phyloP scores from a whole-genome alignment of 106 monocot genomes.

The Hemerocallis citrina region DNA sequence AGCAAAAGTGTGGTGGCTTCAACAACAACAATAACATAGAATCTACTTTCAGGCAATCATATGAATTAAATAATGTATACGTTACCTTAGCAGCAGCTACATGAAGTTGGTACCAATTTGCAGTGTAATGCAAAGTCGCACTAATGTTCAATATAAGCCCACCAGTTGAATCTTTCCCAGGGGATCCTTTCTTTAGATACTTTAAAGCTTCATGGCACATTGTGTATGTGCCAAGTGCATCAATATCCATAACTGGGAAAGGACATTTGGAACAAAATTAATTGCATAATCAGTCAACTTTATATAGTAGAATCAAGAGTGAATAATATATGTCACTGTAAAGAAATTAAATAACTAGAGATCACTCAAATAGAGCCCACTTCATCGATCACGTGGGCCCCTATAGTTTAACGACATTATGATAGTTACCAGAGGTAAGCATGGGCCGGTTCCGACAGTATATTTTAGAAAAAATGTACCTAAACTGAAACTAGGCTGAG shows the following conservation, averaged over 20 bases:
- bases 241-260: conserved; percentile 78
- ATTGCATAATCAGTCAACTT: neutral
- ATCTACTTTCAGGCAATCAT: no score
- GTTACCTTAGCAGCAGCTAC: conserved; percentile 89
- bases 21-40: no score
- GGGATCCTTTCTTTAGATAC: conserved; percentile 68
- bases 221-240: conserved; percentile 91
- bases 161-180: conserved; percentile 40
- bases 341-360: no score
- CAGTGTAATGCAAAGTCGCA: conserved; percentile 92
- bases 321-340: no score
- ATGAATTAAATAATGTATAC: neutral
- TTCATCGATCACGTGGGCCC: no score
- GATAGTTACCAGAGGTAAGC: no score
- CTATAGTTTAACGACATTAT: no score
- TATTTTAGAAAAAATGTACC: no score
- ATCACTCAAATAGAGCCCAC: no score
- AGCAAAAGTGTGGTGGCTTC: no score
- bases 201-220: conserved; percentile 85
- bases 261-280: neutral
- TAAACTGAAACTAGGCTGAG: no score
- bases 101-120: conserved; percentile 92
- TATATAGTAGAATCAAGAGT: neutral
- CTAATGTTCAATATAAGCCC: conserved; percentile 90
- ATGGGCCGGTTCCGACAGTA: no score